Percentiles rank a stretch among this genome's conserved stretches.
Conservation (phyloP, 2,329 filamentous ascomycete genomes). For the Cadophora malorum region DNA sequence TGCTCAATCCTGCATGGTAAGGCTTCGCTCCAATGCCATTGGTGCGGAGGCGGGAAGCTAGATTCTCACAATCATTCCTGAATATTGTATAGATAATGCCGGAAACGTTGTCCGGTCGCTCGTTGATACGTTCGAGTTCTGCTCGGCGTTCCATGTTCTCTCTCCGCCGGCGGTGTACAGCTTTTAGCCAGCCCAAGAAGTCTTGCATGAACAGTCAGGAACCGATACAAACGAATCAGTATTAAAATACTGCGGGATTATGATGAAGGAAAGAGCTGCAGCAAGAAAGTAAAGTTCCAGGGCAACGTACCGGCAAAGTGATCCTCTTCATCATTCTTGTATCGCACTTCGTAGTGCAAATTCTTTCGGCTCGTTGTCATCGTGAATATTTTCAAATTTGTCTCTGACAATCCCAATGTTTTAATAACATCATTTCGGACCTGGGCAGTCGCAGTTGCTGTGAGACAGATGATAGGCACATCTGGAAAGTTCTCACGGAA, state of each 20-base stretch:
- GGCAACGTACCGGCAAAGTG: conserved; percentile 55
- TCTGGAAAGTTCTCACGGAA: conserved; percentile 82
- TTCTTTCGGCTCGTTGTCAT: conserved; percentile 87
- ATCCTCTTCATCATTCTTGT: conserved; percentile 77
- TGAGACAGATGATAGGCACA: conserved; percentile 91
- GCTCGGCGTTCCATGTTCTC: conserved; percentile 59
- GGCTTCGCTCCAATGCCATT: conserved; percentile 77
- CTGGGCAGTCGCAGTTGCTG: conserved; percentile 83
- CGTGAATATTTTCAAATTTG: conserved; percentile 74
- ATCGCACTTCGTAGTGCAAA: conserved; percentile 88
- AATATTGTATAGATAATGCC: conserved; percentile 84
- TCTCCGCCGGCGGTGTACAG: conserved; percentile 73
- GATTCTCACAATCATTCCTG: conserved; percentile 74
- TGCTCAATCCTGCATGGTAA: conserved; percentile 73
- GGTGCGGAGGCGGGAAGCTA: conserved; percentile 68
- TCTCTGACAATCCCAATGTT: conserved; percentile 71
- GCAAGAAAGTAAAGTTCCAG: background rate
- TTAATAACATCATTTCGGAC: conserved; percentile 84
- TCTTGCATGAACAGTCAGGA: conserved; percentile 49
- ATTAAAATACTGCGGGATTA: background rate
- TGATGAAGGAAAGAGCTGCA: background rate
- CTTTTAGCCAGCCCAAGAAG: conserved; percentile 77
- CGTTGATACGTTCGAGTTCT: conserved; percentile 61
- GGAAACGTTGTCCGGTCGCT: conserved; percentile 68
- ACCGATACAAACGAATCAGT: background rate